A percentile compares a stretch with the other conserved stretches of the same genome.
These are phyloP conservation scores for Crithidia sp. DNA, from an alignment of 208 protist species.

Conservation along the genomic window DNA sequence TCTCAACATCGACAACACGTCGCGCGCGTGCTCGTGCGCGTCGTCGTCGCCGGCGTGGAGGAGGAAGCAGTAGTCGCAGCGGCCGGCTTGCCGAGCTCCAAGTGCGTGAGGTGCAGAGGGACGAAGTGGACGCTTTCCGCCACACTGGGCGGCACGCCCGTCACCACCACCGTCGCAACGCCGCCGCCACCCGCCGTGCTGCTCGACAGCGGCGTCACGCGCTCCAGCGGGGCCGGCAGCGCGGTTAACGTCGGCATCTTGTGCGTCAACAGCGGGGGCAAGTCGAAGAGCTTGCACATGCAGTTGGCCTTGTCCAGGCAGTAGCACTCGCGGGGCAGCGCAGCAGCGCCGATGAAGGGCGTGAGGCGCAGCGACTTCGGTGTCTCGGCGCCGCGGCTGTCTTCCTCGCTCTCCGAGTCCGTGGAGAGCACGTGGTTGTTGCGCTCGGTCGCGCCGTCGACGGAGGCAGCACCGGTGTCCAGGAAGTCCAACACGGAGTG, in stretches of 20 bases:
- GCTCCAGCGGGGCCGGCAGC: neutral
- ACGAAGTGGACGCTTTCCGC: neutral
- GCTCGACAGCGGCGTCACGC: neutral
- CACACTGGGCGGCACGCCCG: neutral
- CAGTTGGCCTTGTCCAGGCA: constrained; percentile 33
- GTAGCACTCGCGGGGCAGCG: constrained; percentile 10
- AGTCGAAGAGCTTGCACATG: constrained; percentile 21
- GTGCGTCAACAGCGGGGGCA: constrained; percentile 23
- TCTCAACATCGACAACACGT: constrained; percentile 24
- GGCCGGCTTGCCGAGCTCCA: constrained; percentile 11
- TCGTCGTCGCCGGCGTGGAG: neutral
- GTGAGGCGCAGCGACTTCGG: constrained; percentile 18
- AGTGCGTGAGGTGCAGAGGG: neutral
- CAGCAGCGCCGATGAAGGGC: neutral
- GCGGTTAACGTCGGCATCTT: neutral
- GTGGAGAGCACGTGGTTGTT: constrained; percentile 22
- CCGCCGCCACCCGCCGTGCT: neutral
- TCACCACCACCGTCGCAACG: neutral
- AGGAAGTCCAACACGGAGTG: constrained; percentile 30
- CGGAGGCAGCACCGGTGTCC: constrained; percentile 1
- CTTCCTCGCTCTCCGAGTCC: constrained; percentile 18
- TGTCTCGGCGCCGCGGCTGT: neutral
- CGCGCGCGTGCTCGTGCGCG: constrained; percentile 7
- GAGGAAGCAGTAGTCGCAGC: neutral
- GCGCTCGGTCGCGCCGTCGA: constrained; percentile 13